Conservation (phyloP, 192 early-diverging fungal species). For the Phycomyces blakesleeanus region DNA sequence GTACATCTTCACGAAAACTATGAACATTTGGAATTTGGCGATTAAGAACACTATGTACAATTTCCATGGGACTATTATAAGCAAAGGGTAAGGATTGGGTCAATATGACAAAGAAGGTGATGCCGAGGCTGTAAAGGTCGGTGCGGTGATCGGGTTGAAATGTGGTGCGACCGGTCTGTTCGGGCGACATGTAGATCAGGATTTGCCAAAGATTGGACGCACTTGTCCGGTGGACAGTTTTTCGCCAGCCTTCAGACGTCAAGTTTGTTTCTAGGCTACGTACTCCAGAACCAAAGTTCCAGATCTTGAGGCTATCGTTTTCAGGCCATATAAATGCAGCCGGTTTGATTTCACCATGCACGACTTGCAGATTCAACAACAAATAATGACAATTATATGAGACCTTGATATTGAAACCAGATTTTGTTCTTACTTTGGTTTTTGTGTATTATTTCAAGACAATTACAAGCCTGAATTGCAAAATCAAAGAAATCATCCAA, state of each 20-base stretch:
- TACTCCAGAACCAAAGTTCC: slow-evolving; percentile 24
- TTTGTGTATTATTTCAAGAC: slow-evolving; percentile 27
- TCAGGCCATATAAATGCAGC: slow-evolving; percentile 26
- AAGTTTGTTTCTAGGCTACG: slow-evolving; percentile 21
- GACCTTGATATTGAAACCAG: not conserved
- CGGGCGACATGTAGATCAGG: slow-evolving; percentile 31
- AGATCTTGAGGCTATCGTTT: slow-evolving; percentile 10
- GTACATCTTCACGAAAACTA: slow-evolving; percentile 15
- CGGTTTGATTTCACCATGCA: slow-evolving; percentile 30
- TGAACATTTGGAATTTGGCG: slow-evolving; percentile 21
- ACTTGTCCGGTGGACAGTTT: slow-evolving; percentile 9
- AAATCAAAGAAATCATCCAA: slow-evolving; percentile 21
- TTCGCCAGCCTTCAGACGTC: slow-evolving; percentile 23
- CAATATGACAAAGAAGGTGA: slow-evolving; percentile 27
- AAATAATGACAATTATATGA: not conserved
- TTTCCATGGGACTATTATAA: slow-evolving; percentile 27
- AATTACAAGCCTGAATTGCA: slow-evolving; percentile 31
- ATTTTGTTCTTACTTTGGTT: slow-evolving; percentile 22
- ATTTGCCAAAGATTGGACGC: slow-evolving; percentile 19
- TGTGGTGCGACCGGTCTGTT: slow-evolving; percentile 32
- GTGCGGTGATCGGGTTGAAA: slow-evolving; percentile 33
- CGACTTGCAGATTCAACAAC: slow-evolving; percentile 9
- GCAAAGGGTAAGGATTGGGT: slow-evolving; percentile 23
- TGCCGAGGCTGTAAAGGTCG: slow-evolving; percentile 35
- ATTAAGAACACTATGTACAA: slow-evolving; percentile 30